These are phyloP conservation scores for Gloeostereum incarnatum DNA, from an alignment of 768 basidiomycete species.

Conservation along the genomic window DNA sequence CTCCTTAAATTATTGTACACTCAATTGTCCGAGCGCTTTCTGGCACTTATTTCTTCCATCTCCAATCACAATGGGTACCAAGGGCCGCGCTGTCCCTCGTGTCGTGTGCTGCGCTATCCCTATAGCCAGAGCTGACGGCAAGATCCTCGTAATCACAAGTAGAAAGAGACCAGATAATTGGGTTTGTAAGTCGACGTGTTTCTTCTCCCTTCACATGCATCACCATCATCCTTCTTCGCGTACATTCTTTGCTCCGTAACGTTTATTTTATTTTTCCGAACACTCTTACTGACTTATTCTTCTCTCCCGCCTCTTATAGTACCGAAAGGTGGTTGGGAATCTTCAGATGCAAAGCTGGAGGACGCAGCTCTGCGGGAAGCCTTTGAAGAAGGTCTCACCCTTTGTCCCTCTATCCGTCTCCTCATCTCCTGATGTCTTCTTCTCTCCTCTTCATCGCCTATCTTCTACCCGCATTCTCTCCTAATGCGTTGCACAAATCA, in stretches of 20 bases:
- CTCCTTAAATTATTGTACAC: too few species aligned
- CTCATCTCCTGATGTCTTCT: constrained; percentile 59
- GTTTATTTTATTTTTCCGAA: constrained; percentile 4
- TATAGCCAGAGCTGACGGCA: constrained; percentile 61
- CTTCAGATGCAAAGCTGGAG: constrained; percentile 72
- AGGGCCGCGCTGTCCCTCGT: constrained; percentile 74
- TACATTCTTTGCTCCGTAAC: background rate
- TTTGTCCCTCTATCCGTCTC: constrained; percentile 69
- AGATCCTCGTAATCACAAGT: constrained; percentile 78
- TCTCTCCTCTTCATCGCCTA: constrained; percentile 23
- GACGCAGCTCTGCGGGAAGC: constrained; percentile 88
- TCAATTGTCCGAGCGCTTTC: too few species aligned
- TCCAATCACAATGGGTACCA: constrained; percentile 40
- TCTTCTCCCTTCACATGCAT: constrained; percentile 6
- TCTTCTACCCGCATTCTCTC: constrained; percentile 17
- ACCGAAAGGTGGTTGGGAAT: constrained; percentile 91
- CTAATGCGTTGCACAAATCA: constrained; percentile 5
- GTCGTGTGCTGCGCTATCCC: constrained; percentile 90
- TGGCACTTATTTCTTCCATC: too few species aligned
- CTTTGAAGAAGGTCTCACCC: constrained; percentile 92
- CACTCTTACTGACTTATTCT: constrained; percentile 1
- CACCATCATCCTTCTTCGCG: constrained; percentile 5
- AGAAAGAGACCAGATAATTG: constrained; percentile 72
- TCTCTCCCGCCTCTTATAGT: constrained; percentile 32
- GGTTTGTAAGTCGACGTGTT: constrained; percentile 67